A percentile compares a stretch with the other conserved stretches of the same genome.
These are phyloP conservation scores for Saccharomyces paradoxus DNA, from an alignment of 805 yeast species.

Conservation along the genomic window DNA sequence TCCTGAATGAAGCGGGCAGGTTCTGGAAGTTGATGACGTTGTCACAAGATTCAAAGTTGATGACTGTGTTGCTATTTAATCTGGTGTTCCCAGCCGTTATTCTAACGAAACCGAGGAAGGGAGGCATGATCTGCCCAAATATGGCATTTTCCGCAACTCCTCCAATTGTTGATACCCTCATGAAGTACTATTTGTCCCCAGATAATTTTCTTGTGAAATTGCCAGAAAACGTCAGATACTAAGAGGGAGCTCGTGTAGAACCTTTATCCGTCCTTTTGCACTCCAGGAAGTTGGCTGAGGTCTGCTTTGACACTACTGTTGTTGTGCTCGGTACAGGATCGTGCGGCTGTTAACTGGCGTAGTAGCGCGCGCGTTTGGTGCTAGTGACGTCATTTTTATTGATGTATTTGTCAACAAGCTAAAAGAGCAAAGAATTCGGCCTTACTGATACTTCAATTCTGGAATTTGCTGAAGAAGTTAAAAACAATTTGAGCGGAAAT, in stretches of 20 bases:
- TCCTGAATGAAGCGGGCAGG: conserved; percentile 77
- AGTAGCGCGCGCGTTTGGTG: conserved; percentile 69
- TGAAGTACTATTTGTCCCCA: conserved; percentile 64
- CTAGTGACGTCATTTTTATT: conserved; percentile 49
- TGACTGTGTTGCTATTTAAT: conserved; percentile 83
- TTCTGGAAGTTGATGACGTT: conserved; percentile 58
- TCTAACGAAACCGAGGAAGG: conserved; percentile 73
- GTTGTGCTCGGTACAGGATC: conserved; percentile 87
- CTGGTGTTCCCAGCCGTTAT: conserved; percentile 77
- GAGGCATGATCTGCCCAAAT: conserved; percentile 74
- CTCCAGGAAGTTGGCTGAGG: conserved; percentile 54
- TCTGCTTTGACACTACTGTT: conserved; percentile 59
- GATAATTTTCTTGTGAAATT: conserved; percentile 76
- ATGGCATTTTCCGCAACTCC: conserved; percentile 92
- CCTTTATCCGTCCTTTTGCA: conserved; percentile 85
- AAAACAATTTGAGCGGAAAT: conserved; percentile 23
- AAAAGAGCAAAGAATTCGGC: conserved; percentile 58
- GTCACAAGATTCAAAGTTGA: conserved; percentile 67
- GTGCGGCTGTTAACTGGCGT: conserved; percentile 67
- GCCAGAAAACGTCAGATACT: conserved; percentile 69
- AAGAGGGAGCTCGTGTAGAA: conserved; percentile 83
- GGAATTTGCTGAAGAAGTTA: conserved; percentile 14
- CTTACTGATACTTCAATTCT: conserved; percentile 55
- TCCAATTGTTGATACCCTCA: conserved; percentile 73
- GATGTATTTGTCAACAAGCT: conserved; percentile 37